Evolutionary conservation across 208 protist species (phyloP).

Genomic region (Histomonas meleagridis): DNA sequence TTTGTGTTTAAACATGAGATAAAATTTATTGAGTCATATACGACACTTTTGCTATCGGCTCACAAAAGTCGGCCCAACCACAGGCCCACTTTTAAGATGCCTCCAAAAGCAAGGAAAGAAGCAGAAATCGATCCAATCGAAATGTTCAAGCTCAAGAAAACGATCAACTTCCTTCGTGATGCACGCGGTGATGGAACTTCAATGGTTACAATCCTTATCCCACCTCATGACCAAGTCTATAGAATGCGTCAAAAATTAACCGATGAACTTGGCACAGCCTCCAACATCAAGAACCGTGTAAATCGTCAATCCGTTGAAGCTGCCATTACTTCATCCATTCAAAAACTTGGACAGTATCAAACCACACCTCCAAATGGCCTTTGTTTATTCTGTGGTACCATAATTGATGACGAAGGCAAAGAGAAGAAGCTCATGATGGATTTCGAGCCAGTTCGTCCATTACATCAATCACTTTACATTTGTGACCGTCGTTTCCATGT

Average conservation of each 20-base stretch:
- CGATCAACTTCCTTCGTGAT: conserved; percentile 88
- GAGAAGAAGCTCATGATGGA: conserved; percentile 96
- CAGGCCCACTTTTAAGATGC: background rate
- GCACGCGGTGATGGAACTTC: conserved; percentile 90
- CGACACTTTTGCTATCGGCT: too few relatives aligned
- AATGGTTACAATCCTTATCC: conserved; percentile 97
- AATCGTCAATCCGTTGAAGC: conserved; percentile 75
- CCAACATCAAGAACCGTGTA: conserved; percentile 98
- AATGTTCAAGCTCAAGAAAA: conserved; percentile 96
- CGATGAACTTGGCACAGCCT: conserved; percentile 96
- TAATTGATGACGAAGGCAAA: conserved; percentile 93
- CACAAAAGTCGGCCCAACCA: too few relatives aligned
- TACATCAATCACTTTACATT: conserved; percentile 94
- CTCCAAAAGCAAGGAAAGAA: background rate
- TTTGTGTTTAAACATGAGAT: too few relatives aligned
- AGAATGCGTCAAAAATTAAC: conserved; percentile 90
- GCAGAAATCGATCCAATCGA: conserved; percentile 59
- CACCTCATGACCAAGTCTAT: conserved; percentile 89
- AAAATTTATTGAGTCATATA: too few relatives aligned
- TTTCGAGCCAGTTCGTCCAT: conserved; percentile 97
- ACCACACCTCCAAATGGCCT: conserved; percentile 82
- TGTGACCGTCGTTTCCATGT: conserved; percentile 65
- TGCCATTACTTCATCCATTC: conserved; percentile 72
- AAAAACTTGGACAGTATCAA: conserved; percentile 74
- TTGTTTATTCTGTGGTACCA: conserved; percentile 93